Evolutionary conservation across 1,284 basidiomycete species (phyloP), one percentile per base, ranked within the genome.

Genomic region (Pseudozyma hubeiensis): DNA sequence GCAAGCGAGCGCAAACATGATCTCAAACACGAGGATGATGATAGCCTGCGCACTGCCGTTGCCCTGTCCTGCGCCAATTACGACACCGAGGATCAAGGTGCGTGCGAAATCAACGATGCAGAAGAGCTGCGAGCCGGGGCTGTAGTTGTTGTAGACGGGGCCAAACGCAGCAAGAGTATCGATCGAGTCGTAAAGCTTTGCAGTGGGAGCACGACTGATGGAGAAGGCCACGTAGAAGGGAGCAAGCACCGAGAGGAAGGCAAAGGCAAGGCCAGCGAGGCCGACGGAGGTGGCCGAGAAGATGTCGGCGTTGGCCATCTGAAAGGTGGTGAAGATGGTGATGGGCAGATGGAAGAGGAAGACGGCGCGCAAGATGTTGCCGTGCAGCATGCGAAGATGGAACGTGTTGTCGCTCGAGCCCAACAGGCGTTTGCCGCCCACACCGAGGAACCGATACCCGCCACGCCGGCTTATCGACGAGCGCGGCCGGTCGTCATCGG

Each of bases 111-210:
- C 88, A 47, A 96, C 87, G 51, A 88, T 89, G 5, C 92, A 91
- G 85, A 95, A 99, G 64, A 94, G 88, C 84, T 97, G 93, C 33
- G 92, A 94, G 34, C 92, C 92, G 67, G 93, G 93, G 24, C 93
- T 89, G 85, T 95, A 98, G 77, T 93, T 91, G 85, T 96, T 97
- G 86, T 99, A 99, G 54, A 97, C 87, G n/a, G 94, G 93, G 7
- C 96, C 96, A 11, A 94, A 88, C 1, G 91, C 89, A n/a, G 97
- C 89, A 11, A 98, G 87, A 0, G 94, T 96, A 72, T 92, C 89
- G 10, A 93, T 94, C 84, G 96, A 94, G 75, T 96, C 94, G 84
- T 97, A 98, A 4, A 98, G 88, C 84, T 97, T 96, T 81, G 90
- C 91, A 7, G 92, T 93, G 9, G 91, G 89, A 0, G 91, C 94